phyloP scores from a whole-genome alignment of 352 stramenopile species.

The Globisporangium irregulare region DNA sequence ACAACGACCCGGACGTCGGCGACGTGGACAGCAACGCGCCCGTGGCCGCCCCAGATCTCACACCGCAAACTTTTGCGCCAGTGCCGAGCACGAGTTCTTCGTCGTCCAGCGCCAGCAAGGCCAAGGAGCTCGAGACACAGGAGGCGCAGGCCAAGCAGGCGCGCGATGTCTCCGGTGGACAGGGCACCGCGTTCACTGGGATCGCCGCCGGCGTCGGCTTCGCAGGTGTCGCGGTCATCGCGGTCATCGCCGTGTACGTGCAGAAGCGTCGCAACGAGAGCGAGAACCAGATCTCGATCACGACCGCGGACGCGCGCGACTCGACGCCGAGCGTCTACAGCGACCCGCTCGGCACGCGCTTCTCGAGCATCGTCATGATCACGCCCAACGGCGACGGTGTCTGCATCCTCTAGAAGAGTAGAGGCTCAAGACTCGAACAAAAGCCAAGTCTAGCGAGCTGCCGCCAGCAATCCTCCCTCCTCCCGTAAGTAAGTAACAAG shows the following conservation, averaged over 20 bases:
- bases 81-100: slow-evolving; percentile 12
- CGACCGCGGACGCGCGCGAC: slow-evolving; percentile 33
- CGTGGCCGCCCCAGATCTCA: slow-evolving; percentile 8
- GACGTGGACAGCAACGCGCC: slow-evolving; percentile 27
- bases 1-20: slow-evolving; percentile 31
- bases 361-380: slow-evolving; percentile 88
- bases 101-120: slow-evolving; percentile 11
- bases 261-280: slow-evolving; percentile 26
- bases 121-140: slow-evolving; percentile 32
- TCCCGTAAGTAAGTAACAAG: slow-evolving; percentile 1
- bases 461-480: no score
- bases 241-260: slow-evolving; percentile 57
- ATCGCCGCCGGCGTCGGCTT: slow-evolving; percentile 21
- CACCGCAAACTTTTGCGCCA: slow-evolving; percentile 14
- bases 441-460: background rate
- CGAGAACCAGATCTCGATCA: slow-evolving; percentile 30
- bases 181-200: slow-evolving; percentile 8
- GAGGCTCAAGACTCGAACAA: background rate
- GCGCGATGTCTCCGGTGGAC: slow-evolving; percentile 26
- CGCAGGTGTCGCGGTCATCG: slow-evolving; percentile 37
- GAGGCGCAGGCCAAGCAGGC: slow-evolving; percentile 48
- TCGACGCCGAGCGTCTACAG: slow-evolving; percentile 69
- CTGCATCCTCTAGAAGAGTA: slow-evolving; percentile 59
- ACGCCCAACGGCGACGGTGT: slow-evolving; percentile 77
- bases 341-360: slow-evolving; percentile 71